Percentiles rank a stretch among this genome's conserved stretches.
These are phyloP conservation scores for Starmerella apis DNA, from an alignment of 805 yeast species.

Conservation along the genomic window DNA sequence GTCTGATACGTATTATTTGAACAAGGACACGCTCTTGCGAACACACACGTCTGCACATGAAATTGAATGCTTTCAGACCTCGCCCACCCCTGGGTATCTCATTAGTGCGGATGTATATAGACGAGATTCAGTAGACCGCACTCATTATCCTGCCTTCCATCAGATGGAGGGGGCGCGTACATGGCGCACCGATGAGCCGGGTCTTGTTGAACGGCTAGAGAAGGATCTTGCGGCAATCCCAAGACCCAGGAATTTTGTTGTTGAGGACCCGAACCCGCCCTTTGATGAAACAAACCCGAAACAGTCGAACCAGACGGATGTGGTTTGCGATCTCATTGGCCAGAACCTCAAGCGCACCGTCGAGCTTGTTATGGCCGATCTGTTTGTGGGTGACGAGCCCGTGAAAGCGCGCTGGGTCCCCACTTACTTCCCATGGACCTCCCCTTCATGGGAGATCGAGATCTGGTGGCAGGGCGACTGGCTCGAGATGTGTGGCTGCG, in stretches of 20 bases:
- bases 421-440: slow-evolving; percentile 95
- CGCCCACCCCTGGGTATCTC: slow-evolving; percentile 72
- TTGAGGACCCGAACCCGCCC: slow-evolving; percentile 60
- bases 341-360: slow-evolving; percentile 76
- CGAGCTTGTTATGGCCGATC: slow-evolving; percentile 71
- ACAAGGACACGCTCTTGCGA: slow-evolving; percentile 58
- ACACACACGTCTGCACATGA: slow-evolving; percentile 98
- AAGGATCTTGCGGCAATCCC: slow-evolving; percentile 59
- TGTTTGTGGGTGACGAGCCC: slow-evolving; percentile 65
- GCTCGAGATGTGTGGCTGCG: slow-evolving; percentile 96
- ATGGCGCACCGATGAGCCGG: slow-evolving; percentile 50
- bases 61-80: slow-evolving; percentile 60
- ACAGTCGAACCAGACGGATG: slow-evolving; percentile 61
- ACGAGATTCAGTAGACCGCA: slow-evolving; percentile 86
- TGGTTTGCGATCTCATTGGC: slow-evolving; percentile 58
- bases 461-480: slow-evolving; percentile 98
- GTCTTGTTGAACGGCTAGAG: slow-evolving; percentile 39
- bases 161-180: slow-evolving; percentile 94
- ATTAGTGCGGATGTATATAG: slow-evolving; percentile 94
- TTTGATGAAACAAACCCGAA: slow-evolving; percentile 58
- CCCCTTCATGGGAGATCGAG: slow-evolving; percentile 97
- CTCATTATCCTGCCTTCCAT: slow-evolving; percentile 95
- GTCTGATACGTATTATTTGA: slow-evolving; percentile 86
- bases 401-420: slow-evolving; percentile 87
- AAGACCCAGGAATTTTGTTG: slow-evolving; percentile 48